Base-by-base conservation (phyloP, 1,284 basidiomycete species). In the Moniliophthora roreri region DNA sequence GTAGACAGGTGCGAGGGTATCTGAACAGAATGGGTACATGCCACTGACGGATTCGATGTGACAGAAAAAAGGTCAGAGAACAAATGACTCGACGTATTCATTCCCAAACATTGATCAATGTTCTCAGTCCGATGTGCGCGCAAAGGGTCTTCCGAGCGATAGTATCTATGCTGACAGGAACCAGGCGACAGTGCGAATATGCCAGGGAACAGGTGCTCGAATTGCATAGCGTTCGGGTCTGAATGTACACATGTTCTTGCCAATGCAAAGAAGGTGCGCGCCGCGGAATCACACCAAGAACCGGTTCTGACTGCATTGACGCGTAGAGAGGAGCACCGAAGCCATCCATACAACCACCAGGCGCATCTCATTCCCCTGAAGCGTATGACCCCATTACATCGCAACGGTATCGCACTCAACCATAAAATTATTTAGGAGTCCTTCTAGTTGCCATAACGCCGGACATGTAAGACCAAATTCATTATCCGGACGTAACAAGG, bases 201-300 rank as follows among this genome's bases (percentile, higher is more conserved):
- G 40, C 37, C 51, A 4, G 44, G 38, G 15, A 56, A 56, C 26
- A 48, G 21, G 13, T 56, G 55, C 37, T 51, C 55, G 2, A 51
- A 52, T 10, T 56, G 55, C 45, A 40, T 53, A 15, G 41, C 48
- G 4, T 56, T 53, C 37, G 34, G 48, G 35, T 26, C 34, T 35
- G 55, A 56, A 38, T 56, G 55, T 40, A 56, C 55, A n/a, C 55
- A 56, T 48, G 35, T 51, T 15, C 34, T 50, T 20, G 51, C 51
- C 13, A 51, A 21, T 28, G 10, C 51, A n/a, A 53, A 41, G 28
- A 56, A 53, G 51, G 55, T 56, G 42, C 4, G 51, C 13, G 10
- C n/a, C 24, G 16, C 23, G 2, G 4, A 26, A 16, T n/a, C 8
- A 28, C 2, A 8, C n/a, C 10, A 11, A 4, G 8, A 5, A 8